Percentiles rank a stretch among this genome's conserved stretches.
Evolutionary conservation across 2,329 filamentous ascomycete genomes (phyloP).

Genomic region (Cladosporium phlei): DNA sequence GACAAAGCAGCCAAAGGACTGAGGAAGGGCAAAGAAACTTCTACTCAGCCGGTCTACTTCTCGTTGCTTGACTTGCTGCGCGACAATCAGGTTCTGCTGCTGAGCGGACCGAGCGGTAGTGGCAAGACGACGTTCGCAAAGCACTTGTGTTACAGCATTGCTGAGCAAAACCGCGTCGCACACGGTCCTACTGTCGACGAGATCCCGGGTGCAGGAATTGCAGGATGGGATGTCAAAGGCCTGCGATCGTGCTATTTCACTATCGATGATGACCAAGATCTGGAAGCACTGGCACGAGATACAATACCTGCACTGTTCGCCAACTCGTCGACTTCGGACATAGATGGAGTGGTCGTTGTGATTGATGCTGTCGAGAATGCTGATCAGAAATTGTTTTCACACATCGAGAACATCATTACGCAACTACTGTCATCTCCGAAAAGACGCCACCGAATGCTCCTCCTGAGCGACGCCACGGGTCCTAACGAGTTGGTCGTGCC

Average conservation of each 20-base stretch:
- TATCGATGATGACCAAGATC: background rate
- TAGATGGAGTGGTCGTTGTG: background rate
- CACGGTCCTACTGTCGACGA: no score
- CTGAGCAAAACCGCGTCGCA: background rate
- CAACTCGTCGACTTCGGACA: background rate
- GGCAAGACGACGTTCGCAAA: slow-evolving; percentile 14
- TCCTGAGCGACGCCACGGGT: background rate
- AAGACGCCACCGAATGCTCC: background rate
- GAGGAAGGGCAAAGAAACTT: slow-evolving; percentile 1
- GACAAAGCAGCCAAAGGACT: slow-evolving; percentile 13
- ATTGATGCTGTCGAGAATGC: background rate
- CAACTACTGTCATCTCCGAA: background rate
- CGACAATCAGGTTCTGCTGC: slow-evolving; percentile 6
- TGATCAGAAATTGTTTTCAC: background rate
- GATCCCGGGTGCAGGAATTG: background rate
- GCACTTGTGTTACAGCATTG: background rate
- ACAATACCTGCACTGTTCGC: background rate
- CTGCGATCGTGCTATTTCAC: background rate
- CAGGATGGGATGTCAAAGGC: background rate
- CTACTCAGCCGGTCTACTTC: background rate
- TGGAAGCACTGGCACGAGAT: background rate
- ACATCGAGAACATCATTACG: background rate
- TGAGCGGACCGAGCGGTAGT: slow-evolving; percentile 2
- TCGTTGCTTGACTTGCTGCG: slow-evolving; percentile 8
- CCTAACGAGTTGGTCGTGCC: background rate